These are phyloP conservation scores for Fraxinus americana DNA, from an alignment of 257 asterid genomes.

Conservation along the genomic window DNA sequence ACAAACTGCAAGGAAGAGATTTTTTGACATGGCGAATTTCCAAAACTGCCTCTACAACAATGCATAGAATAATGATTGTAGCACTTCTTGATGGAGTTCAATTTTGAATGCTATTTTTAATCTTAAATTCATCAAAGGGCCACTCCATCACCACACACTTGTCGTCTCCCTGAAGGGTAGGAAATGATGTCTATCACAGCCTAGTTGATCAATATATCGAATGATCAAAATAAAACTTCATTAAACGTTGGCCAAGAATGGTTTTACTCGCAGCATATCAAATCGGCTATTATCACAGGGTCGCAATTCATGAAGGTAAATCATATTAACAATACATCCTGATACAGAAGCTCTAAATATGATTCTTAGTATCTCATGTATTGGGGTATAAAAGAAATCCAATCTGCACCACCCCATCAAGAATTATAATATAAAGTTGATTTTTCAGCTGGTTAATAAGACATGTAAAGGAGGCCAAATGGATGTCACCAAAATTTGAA, in stretches of 20 bases:
- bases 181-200: too few species aligned
- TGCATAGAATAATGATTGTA: too few species aligned
- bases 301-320: not conserved
- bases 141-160: not conserved
- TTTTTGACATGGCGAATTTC: too few species aligned
- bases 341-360: not conserved
- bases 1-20: too few species aligned
- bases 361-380: not conserved
- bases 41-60: too few species aligned
- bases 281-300: not conserved
- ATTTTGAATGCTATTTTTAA: too few species aligned
- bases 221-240: not conserved
- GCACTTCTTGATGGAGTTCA: not conserved
- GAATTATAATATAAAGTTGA: not conserved
- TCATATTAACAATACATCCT: not conserved
- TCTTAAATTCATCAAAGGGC: not conserved
- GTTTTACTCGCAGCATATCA: not conserved
- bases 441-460: not conserved
- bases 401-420: not conserved
- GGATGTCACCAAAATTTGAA: not conserved
- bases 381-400: not conserved
- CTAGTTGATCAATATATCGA: not conserved
- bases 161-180: too few species aligned
- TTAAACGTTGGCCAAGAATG: not conserved
- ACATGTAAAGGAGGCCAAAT: not conserved